Conservation (phyloP, 202 grass and related monocot species). For the Brachypodium distachyon region DNA sequence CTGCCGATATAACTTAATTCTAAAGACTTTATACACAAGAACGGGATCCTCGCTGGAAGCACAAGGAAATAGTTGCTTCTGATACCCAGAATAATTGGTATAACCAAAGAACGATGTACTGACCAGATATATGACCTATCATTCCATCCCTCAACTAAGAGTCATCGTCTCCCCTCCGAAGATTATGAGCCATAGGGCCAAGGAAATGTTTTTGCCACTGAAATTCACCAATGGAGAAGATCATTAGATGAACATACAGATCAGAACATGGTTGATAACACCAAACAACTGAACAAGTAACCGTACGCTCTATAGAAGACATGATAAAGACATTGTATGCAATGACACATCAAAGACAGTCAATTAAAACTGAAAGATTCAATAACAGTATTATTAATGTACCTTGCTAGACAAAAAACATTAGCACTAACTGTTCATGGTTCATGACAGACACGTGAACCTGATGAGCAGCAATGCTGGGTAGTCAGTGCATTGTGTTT, state of each 20-base stretch:
- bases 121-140: background rate
- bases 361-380: background rate
- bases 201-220: constrained; percentile 52
- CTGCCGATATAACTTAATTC: constrained; percentile 14
- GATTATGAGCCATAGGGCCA: constrained; percentile 31
- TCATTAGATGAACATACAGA: background rate
- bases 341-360: too few relatives aligned
- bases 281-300: background rate
- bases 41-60: constrained; percentile 1
- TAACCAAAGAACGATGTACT: background rate
- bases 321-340: background rate
- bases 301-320: background rate
- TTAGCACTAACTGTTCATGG: background rate
- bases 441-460: background rate
- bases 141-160: background rate
- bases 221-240: background rate
- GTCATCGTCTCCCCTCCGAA: background rate
- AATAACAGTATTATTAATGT: background rate
- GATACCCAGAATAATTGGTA: background rate
- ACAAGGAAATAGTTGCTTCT: background rate
- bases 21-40: constrained; percentile 4
- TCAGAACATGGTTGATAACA: background rate
- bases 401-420: background rate
- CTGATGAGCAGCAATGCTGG: background rate
- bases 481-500: background rate